Evolutionary conservation across 768 basidiomycete species (phyloP), one percentile per base, ranked within the genome.

Genomic region (Lactarius akahatsu): DNA sequence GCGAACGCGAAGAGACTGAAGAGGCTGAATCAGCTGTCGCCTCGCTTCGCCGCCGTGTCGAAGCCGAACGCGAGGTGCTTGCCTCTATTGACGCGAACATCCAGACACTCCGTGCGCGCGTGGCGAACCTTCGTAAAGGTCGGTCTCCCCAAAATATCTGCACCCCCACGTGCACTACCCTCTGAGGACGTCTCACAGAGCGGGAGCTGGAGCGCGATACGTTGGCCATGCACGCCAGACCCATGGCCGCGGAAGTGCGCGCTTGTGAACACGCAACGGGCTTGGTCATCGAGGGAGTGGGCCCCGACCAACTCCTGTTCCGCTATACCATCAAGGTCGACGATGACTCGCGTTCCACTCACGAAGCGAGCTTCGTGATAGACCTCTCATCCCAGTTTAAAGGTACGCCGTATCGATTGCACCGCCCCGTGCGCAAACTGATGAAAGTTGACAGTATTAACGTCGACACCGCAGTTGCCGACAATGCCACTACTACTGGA

Each of bases 281-380:
- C 26, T n/a, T 26, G 10, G 76, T 80, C 18, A 82, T 95, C n/a
- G 92, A 95, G 75, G 92, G 92, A 45, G 83, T 95, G 50, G 86
- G 86, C 71, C 80, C 79, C 41, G 88, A 91, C 73, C 82, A 85
- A 57, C 80, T 95, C 23, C 81, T 94, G 56, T 78, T 95, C 62
- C 86, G 87, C 5, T 94, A 94, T 75, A 26, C 57, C 34, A 32
- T 67, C 58, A 67, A 56, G 26, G 54, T 20, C 13, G 58, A 23
- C 11, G 52, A 67, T 55, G 58, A 52, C 32, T 38, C 57, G 9
- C 57, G 58, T 38, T 63, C 62, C 15, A 38, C 8, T 13, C 70
- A 38, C 15, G 68, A 70, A 32, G 69, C 26, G 62, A 70, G 58
- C 68, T 66, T 71, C 18, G 70, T 71, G 2, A 68, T 71, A 23